These are phyloP conservation scores for Tephrocybe rancida DNA, from an alignment of 768 basidiomycete species.

Conservation along the genomic window DNA sequence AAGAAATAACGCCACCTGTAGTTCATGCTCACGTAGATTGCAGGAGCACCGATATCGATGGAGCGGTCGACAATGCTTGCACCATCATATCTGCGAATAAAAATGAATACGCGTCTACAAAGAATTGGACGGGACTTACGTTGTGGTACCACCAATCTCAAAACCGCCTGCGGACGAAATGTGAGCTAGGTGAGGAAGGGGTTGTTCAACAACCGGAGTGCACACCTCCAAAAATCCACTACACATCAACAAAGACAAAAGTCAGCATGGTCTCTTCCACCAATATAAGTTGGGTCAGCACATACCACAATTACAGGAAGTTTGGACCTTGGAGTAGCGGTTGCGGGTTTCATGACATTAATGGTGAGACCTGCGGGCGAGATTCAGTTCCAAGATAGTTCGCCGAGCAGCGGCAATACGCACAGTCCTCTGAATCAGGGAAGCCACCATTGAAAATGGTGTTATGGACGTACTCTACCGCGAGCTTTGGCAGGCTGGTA, in stretches of 20 bases:
- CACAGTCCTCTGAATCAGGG: conserved; percentile 49
- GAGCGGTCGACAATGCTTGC: conserved; percentile 45
- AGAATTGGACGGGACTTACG: neutral
- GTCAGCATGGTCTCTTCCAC: neutral
- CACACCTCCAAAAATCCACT: conserved; percentile 58
- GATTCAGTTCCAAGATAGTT: neutral
- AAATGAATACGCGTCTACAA: neutral
- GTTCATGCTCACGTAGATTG: conserved; percentile 58
- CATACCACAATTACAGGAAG: conserved; percentile 58
- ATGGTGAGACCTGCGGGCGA: conserved; percentile 57
- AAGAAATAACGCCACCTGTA: conserved; percentile 33
- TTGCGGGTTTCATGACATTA: conserved; percentile 50
- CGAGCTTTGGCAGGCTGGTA: conserved; percentile 34
- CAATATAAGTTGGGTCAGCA: conserved; percentile 1
- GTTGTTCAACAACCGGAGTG: neutral
- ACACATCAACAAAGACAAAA: neutral
- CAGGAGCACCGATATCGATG: conserved; percentile 40
- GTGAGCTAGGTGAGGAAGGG: neutral
- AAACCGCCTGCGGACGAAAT: conserved; percentile 4
- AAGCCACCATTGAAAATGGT: conserved; percentile 25
- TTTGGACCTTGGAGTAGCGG: conserved; percentile 39
- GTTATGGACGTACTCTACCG: conserved; percentile 33
- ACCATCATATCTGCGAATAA: conserved; percentile 41
- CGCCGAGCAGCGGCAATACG: neutral
- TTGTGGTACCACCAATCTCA: conserved; percentile 3